Percentiles rank a stretch among this genome's conserved stretches.
phyloP scores from a whole-genome alignment of 2,329 filamentous ascomycete genomes.

The Penicillium sp. region DNA sequence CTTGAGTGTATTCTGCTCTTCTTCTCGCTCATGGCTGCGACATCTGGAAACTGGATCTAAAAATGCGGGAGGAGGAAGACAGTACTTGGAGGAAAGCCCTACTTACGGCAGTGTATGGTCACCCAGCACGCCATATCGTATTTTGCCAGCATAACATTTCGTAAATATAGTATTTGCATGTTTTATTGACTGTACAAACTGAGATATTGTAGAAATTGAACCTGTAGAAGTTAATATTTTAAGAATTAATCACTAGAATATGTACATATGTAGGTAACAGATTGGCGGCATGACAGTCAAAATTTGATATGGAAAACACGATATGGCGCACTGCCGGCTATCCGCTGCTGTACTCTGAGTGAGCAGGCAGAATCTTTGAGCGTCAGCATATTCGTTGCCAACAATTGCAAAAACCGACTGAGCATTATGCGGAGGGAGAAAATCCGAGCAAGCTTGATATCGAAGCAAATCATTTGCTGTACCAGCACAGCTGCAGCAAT shows the following conservation, averaged over 20 bases:
- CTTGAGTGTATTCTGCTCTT: slow-evolving; percentile 46
- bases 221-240: no score
- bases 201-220: no score
- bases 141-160: no score
- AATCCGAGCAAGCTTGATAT: slow-evolving; percentile 34
- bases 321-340: no score
- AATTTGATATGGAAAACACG: no score
- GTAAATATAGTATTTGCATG: no score
- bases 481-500: slow-evolving; percentile 64
- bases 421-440: slow-evolving; percentile 10
- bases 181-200: no score
- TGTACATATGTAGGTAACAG: no score
- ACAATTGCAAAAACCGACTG: slow-evolving; percentile 11
- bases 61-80: slow-evolving; percentile 32
- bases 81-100: slow-evolving; percentile 37
- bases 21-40: not conserved
- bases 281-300: no score
- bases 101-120: no score
- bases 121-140: no score
- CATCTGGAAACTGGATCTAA: slow-evolving; percentile 40
- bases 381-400: slow-evolving; percentile 3
- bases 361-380: slow-evolving; percentile 40
- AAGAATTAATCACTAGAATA: no score
- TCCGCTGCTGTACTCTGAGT: slow-evolving; percentile 21
- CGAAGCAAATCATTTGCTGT: slow-evolving; percentile 57